Evolutionary conservation across 2,329 filamentous ascomycete genomes (phyloP).

Genomic region (Colletotrichum siamense): DNA sequence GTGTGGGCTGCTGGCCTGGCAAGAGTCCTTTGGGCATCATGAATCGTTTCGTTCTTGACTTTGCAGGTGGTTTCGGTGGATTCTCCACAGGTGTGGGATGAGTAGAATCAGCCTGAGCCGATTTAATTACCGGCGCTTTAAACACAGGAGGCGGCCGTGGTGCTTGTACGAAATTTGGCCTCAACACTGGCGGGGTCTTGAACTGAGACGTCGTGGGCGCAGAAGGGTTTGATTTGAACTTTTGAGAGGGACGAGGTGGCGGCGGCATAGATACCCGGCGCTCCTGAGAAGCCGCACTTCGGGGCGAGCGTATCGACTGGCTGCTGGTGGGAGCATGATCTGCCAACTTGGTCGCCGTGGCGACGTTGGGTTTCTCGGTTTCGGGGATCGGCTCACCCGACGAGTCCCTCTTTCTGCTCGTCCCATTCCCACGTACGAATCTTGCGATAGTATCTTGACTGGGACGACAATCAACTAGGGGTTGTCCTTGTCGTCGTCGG

Average conservation of each 20-base stretch:
- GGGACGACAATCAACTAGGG: constrained; percentile 58
- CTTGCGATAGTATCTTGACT: constrained; percentile 63
- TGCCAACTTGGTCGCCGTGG: background rate
- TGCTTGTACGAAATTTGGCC: background rate
- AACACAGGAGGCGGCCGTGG: background rate
- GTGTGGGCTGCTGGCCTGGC: background rate
- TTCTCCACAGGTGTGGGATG: background rate
- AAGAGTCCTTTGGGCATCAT: constrained; percentile 12
- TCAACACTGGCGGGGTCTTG: background rate
- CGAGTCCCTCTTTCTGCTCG: constrained; percentile 31
- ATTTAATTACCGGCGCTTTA: background rate
- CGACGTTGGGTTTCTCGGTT: background rate
- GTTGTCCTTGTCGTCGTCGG: constrained; percentile 57
- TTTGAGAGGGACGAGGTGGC: background rate
- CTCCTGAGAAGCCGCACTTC: background rate
- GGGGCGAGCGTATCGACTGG: background rate
- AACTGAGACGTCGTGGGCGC: background rate
- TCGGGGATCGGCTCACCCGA: constrained; percentile 6
- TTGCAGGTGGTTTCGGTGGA: background rate
- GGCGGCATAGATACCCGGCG: background rate
- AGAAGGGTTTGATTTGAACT: background rate
- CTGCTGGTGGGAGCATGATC: background rate
- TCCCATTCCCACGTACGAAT: constrained; percentile 50
- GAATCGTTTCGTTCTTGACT: constrained; percentile 10
- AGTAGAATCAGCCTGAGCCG: background rate